A percentile compares a stretch with the other conserved stretches of the same genome.
phyloP scores from a whole-genome alignment of 345 rosid species.

The Citrus mangshanensis region DNA sequence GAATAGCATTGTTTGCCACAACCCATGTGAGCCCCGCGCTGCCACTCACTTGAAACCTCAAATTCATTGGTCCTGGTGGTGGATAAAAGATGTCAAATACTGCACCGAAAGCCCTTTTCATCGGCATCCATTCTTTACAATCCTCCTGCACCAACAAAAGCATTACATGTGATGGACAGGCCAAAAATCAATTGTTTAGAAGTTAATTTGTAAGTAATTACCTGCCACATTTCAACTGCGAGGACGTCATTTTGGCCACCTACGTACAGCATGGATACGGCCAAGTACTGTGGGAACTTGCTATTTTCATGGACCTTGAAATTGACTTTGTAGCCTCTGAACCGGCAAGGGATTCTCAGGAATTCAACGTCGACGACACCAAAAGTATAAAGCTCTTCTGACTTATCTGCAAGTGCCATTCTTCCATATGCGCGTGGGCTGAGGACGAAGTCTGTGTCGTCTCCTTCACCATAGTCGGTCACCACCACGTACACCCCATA shows the following conservation, averaged over 20 bases:
- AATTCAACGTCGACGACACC: slow-evolving; percentile 85
- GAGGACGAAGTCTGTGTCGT: slow-evolving; percentile 76
- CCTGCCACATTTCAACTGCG: slow-evolving; percentile 67
- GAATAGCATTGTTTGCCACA: slow-evolving; percentile 47
- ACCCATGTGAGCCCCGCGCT: slow-evolving; percentile 51
- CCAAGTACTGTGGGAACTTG: slow-evolving; percentile 61
- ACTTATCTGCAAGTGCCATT: slow-evolving; percentile 42
- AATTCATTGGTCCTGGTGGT: slow-evolving; percentile 43
- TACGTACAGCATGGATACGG: slow-evolving; percentile 48
- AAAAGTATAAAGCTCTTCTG: slow-evolving; percentile 40
- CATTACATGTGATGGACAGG: too few relatives aligned
- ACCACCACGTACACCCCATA: slow-evolving; percentile 64
- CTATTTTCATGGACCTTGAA: slow-evolving; percentile 70
- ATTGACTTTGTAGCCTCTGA: slow-evolving; percentile 41
- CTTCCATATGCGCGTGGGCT: slow-evolving; percentile 60
- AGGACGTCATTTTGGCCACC: slow-evolving; percentile 57
- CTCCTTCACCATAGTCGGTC: slow-evolving; percentile 89
- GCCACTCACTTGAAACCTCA: slow-evolving; percentile 56
- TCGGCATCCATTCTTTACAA: slow-evolving; percentile 53
- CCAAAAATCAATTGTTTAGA: too few relatives aligned
- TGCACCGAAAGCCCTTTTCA: slow-evolving; percentile 76
- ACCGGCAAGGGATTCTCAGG: slow-evolving; percentile 62
- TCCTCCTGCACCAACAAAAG: slow-evolving; percentile 42
- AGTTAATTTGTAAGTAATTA: not conserved
- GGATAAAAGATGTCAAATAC: slow-evolving; percentile 64